phyloP scores from a whole-genome alignment of 225 moss, liverwort and hornwort species.

The Thuidium tamariscinum region DNA sequence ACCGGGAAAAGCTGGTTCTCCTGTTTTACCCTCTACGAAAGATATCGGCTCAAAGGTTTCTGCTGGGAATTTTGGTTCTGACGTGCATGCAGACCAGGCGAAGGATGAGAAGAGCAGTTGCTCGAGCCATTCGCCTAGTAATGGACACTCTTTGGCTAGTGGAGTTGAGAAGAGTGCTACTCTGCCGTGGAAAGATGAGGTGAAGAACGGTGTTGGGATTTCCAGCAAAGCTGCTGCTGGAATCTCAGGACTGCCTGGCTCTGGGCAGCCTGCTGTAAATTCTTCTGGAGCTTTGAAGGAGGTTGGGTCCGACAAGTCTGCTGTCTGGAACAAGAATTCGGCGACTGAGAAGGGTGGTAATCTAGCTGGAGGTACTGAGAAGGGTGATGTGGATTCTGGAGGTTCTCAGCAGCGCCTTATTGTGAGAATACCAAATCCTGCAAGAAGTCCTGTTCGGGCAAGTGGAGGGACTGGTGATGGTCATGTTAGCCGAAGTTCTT shows the following conservation, averaged over 20 bases:
- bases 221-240: conserved; percentile 28
- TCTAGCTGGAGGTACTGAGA: conserved; percentile 37
- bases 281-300: conserved; percentile 60
- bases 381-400: conserved; percentile 28
- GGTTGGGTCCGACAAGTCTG: conserved; percentile 49
- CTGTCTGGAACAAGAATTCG: conserved; percentile 58
- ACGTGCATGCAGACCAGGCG: conserved; percentile 22
- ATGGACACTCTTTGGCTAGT: conserved; percentile 68
- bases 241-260: conserved; percentile 44
- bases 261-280: conserved; percentile 39
- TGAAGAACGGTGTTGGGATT: conserved; percentile 38
- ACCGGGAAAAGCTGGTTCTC: conserved; percentile 33
- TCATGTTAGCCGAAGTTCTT: conserved; percentile 53
- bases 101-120: conserved; percentile 84
- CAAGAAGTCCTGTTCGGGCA: conserved; percentile 58
- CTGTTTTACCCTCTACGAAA: conserved; percentile 26
- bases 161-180: conserved; percentile 47
- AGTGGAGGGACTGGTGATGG: conserved; percentile 52
- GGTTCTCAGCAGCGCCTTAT: conserved; percentile 60
- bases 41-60: conserved; percentile 20
- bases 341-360: conserved; percentile 40
- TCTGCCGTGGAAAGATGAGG: conserved; percentile 74
- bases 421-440: conserved; percentile 77
- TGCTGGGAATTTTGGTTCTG: conserved; percentile 17
- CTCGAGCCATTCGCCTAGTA: conserved; percentile 67